phyloP scores from a whole-genome alignment of 228 moss, liverwort and hornwort genomes.

The Sphagnum magellanicum region DNA sequence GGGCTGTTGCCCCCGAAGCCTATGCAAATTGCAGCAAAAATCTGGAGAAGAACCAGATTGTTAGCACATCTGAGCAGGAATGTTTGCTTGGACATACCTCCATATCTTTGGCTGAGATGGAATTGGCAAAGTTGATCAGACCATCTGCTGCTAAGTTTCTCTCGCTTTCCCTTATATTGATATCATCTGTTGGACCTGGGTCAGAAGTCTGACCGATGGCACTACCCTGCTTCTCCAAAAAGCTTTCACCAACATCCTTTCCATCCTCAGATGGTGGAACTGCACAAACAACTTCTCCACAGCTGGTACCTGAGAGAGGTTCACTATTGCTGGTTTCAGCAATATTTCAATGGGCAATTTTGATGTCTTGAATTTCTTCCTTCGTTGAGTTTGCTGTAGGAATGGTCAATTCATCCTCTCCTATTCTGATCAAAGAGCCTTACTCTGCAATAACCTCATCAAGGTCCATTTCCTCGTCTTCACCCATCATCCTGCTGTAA shows the following conservation, averaged over 20 bases:
- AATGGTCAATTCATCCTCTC: conserved; percentile 9
- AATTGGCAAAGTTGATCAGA: conserved; percentile 28
- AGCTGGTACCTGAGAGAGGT: not conserved
- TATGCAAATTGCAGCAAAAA: too few species aligned
- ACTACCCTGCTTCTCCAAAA: too few species aligned
- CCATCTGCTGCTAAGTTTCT: conserved; percentile 6
- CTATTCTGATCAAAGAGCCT: conserved; percentile 31
- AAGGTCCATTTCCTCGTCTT: conserved; percentile 22
- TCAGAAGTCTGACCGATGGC: too few species aligned
- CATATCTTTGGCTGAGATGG: conserved; percentile 34
- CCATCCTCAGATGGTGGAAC: too few species aligned
- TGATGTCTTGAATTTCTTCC: conserved; percentile 15
- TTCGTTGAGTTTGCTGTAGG: conserved; percentile 32
- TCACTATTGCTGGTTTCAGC: conserved; percentile 2
- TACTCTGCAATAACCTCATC: conserved; percentile 50
- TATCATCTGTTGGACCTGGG: too few species aligned
- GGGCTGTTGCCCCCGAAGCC: too few species aligned
- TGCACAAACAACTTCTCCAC: too few species aligned
- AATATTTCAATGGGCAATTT: conserved; percentile 11
- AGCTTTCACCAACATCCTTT: too few species aligned
- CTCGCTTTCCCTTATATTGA: not conserved
- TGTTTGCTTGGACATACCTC: conserved; percentile 20
- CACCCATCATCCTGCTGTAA: conserved; percentile 35
- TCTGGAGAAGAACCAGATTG: too few species aligned
- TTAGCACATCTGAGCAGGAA: too few species aligned